phyloP scores from a whole-genome alignment of 257 asterid genomes.

The Capsicum chinense region DNA sequence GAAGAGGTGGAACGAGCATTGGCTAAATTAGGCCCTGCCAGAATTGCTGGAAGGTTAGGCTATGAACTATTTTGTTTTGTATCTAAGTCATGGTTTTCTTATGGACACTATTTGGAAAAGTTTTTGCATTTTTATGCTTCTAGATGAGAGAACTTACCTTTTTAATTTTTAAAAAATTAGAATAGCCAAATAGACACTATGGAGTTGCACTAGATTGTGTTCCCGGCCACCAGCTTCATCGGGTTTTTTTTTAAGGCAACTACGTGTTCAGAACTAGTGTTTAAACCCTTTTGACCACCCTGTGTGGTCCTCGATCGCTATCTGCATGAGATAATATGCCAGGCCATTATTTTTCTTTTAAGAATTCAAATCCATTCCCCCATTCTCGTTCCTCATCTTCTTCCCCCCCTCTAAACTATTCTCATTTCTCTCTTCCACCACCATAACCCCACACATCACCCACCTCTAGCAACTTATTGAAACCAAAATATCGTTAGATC shows the following conservation, averaged over 20 bases:
- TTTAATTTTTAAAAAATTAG: not conserved
- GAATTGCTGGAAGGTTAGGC: slow-evolving; percentile 74
- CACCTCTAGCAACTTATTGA: slow-evolving; percentile 12
- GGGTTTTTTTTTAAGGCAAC: not conserved
- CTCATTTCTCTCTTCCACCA: not conserved
- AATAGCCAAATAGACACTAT: slow-evolving; percentile 17
- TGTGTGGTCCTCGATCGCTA: slow-evolving; percentile 8
- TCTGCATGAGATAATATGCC: not conserved
- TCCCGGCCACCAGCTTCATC: not conserved
- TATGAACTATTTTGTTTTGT: not conserved
- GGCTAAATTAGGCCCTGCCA: slow-evolving; percentile 92
- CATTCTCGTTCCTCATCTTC: not conserved
- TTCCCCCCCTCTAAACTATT: not conserved
- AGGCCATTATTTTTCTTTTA: not conserved
- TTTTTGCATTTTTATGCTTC: not conserved
- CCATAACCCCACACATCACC: not conserved
- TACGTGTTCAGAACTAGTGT: slow-evolving; percentile 26
- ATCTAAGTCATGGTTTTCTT: not conserved
- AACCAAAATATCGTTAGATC: not conserved
- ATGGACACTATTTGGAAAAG: not conserved
- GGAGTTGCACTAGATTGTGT: slow-evolving; percentile 19
- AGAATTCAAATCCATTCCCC: not conserved
- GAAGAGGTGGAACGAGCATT: slow-evolving; percentile 98
- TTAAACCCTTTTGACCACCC: slow-evolving; percentile 17
- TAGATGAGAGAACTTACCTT: not conserved